phyloP scores from a whole-genome alignment of 2,329 filamentous ascomycete genomes.

The Botrytis deweyae region DNA sequence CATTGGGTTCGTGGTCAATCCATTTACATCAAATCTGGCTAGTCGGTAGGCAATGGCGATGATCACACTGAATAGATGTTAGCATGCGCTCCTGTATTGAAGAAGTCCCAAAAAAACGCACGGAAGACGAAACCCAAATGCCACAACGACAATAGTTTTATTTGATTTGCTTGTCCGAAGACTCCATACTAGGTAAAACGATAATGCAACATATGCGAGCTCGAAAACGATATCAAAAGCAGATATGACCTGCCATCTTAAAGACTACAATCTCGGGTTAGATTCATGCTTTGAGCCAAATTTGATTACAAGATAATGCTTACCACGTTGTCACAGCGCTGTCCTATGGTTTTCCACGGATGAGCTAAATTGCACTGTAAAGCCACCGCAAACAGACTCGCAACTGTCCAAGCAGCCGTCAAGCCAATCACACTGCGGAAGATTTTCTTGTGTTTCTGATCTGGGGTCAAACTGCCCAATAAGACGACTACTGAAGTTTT shows the following conservation, averaged over 20 bases:
- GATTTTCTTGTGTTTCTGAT: conserved; percentile 43
- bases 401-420: conserved; percentile 42
- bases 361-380: conserved; percentile 44
- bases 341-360: conserved; percentile 42
- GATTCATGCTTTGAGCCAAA: not conserved
- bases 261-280: conserved; percentile 33
- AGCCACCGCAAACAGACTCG: conserved; percentile 44
- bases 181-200: conserved; percentile 42
- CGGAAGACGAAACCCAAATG: conserved; percentile 45
- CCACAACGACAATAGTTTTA: conserved; percentile 43
- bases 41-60: conserved; percentile 43
- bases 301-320: not conserved
- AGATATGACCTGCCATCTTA: conserved; percentile 43
- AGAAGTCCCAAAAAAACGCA: conserved; percentile 29
- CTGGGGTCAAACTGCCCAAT: conserved; percentile 47
- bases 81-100: not conserved
- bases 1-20: conserved; percentile 41
- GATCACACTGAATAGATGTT: conserved; percentile 41
- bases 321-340: conserved; percentile 33
- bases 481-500: conserved; percentile 46
- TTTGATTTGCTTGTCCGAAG: conserved; percentile 42
- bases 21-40: conserved; percentile 38
- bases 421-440: conserved; percentile 32
- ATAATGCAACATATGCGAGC: conserved; percentile 41
- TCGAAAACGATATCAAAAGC: conserved; percentile 46